These are phyloP conservation scores for Urochloa ruziziensis DNA, from an alignment of 176 grass and related monocot genomes.

Conservation along the genomic window DNA sequence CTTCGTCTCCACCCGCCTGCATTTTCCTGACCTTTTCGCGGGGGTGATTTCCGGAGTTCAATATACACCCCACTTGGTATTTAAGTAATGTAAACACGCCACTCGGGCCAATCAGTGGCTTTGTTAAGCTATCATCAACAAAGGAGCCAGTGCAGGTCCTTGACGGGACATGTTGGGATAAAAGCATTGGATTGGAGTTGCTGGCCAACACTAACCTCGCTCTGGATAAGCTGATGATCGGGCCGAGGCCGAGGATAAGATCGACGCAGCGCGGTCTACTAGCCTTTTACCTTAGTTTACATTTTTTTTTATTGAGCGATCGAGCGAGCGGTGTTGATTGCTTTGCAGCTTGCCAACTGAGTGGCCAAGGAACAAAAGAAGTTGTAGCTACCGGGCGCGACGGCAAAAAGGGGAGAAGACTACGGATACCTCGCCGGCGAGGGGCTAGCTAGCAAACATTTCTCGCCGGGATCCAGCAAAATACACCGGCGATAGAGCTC, in stretches of 20 bases:
- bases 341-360: background rate
- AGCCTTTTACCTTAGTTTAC: slow-evolving; percentile 7
- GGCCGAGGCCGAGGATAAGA: slow-evolving; percentile 2
- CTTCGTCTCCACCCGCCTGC: too few species aligned
- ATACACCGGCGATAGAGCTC: background rate
- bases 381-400: background rate
- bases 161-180: background rate
- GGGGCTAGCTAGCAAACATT: slow-evolving; percentile 20
- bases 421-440: slow-evolving; percentile 43
- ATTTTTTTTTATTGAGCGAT: slow-evolving; percentile 4
- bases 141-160: background rate
- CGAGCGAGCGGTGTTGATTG: background rate
- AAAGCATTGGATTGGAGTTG: slow-evolving; percentile 12
- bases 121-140: background rate
- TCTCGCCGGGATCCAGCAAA: slow-evolving; percentile 15
- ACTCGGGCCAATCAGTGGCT: background rate
- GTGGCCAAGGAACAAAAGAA: slow-evolving; percentile 16
- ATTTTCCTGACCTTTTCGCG: background rate
- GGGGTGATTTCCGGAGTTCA: background rate
- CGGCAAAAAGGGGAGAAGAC: background rate
- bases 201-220: slow-evolving; percentile 32
- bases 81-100: background rate
- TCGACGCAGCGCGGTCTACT: background rate
- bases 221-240: slow-evolving; percentile 15
- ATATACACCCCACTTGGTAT: slow-evolving; percentile 3